Conservation (phyloP, 306 rosid genomes). For the Sophora flavescens region DNA sequence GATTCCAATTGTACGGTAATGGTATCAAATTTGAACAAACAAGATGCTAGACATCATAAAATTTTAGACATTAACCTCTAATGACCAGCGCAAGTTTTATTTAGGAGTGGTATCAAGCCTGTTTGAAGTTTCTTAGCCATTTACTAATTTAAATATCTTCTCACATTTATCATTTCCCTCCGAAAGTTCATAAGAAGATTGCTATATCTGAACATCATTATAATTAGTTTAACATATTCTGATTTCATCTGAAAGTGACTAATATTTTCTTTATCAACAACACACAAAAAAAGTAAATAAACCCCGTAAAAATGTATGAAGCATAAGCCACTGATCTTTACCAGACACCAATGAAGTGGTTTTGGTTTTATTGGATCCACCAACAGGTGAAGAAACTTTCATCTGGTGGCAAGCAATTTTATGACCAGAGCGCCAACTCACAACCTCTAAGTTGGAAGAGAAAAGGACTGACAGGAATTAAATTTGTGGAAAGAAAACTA, state of each 20-base stretch:
- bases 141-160: not conserved
- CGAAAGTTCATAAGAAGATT: not conserved
- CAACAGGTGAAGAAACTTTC: slow-evolving; percentile 49
- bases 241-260: slow-evolving; percentile 15
- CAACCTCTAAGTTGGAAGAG: slow-evolving; percentile 47
- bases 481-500: not conserved
- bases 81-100: not conserved
- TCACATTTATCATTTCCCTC: slow-evolving; percentile 1
- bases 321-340: slow-evolving; percentile 54
- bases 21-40: slow-evolving; percentile 14
- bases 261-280: slow-evolving; percentile 15
- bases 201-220: not conserved
- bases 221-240: slow-evolving; percentile 10
- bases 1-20: slow-evolving; percentile 56
- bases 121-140: not conserved
- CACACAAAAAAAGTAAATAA: not conserved
- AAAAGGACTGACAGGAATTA: not conserved
- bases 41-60: slow-evolving; percentile 24
- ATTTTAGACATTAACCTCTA: slow-evolving; percentile 26
- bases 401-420: slow-evolving; percentile 59
- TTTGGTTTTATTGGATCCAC: slow-evolving; percentile 23
- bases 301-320: slow-evolving; percentile 9
- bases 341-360: slow-evolving; percentile 23
- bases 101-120: not conserved
- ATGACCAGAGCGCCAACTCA: slow-evolving; percentile 66